These are phyloP conservation scores for Nemania diffusa DNA, from an alignment of 2,329 filamentous ascomycete genomes.

Conservation along the genomic window DNA sequence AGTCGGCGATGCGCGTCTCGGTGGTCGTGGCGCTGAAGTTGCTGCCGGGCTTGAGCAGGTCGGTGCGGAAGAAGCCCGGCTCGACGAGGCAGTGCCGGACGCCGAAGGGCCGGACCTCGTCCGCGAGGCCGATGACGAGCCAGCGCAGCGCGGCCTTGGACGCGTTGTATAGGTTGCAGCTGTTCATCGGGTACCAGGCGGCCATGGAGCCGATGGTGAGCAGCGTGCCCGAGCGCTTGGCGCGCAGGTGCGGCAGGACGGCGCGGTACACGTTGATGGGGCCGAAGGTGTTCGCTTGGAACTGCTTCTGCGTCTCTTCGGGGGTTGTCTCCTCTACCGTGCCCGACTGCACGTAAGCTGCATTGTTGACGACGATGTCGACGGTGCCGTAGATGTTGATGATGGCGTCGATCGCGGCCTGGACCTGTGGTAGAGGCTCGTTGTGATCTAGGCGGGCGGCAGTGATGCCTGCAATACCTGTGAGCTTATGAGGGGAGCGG, in stretches of 20 bases:
- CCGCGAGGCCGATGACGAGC: conserved; percentile 38
- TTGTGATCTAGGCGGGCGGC: conserved; percentile 56
- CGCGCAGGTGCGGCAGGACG: conserved; percentile 51
- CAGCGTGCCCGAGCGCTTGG: conserved; percentile 47
- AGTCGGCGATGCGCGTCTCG: conserved; percentile 29
- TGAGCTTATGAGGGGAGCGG: conserved; percentile 52
- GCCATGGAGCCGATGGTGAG: conserved; percentile 52
- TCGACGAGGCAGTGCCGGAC: conserved; percentile 52
- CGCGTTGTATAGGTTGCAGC: conserved; percentile 49
- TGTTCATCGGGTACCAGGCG: conserved; percentile 43
- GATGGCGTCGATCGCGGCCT: conserved; percentile 52
- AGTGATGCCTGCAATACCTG: conserved; percentile 49
- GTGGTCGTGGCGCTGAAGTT: conserved; percentile 26
- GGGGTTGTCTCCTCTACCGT: conserved; percentile 54
- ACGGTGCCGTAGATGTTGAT: conserved; percentile 53
- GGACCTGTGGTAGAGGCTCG: conserved; percentile 48
- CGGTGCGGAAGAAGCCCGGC: conserved; percentile 52
- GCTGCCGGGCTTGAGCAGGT: conserved; percentile 41
- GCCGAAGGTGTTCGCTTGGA: conserved; percentile 54
- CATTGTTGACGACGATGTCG: conserved; percentile 60
- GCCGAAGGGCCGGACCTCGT: conserved; percentile 49
- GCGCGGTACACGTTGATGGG: conserved; percentile 51
- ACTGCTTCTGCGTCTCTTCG: conserved; percentile 42
- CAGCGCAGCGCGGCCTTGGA: conserved; percentile 51
- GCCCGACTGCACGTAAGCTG: conserved; percentile 57